phyloP scores from a whole-genome alignment of 2,329 filamentous ascomycete genomes.

The Stachybotrys echinatus region DNA sequence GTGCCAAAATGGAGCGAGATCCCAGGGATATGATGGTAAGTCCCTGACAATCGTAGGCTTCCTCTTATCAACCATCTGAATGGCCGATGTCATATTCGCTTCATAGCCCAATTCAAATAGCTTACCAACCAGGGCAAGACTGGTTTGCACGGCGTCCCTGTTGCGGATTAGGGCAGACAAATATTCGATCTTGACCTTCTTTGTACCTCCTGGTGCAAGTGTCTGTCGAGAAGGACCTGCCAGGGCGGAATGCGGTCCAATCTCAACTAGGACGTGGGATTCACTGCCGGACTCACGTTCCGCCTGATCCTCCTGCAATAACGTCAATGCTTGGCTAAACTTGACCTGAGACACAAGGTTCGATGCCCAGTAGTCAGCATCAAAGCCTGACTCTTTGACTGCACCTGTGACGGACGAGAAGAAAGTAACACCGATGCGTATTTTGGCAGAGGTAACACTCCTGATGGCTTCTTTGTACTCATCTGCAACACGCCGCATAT shows the following conservation, averaged over 20 bases:
- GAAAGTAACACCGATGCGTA: slow-evolving; percentile 1
- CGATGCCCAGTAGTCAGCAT: slow-evolving; percentile 13
- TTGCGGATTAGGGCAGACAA: slow-evolving; percentile 16
- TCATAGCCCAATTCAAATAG: slow-evolving; percentile 3
- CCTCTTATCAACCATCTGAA: neutral
- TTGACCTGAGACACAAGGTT: slow-evolving; percentile 12
- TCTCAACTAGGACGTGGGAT: slow-evolving; percentile 18
- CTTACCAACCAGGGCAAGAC: neutral
- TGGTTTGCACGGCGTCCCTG: neutral
- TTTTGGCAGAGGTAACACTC: neutral
- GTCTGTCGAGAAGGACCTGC: slow-evolving; percentile 31
- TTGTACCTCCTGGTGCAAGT: neutral
- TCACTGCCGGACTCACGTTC: slow-evolving; percentile 7
- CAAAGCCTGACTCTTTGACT: slow-evolving; percentile 2
- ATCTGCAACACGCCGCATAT: slow-evolving; percentile 22
- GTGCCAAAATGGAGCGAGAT: slow-evolving; percentile 21
- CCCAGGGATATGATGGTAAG: slow-evolving; percentile 35
- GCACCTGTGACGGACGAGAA: slow-evolving; percentile 4
- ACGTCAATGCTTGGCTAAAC: slow-evolving; percentile 4
- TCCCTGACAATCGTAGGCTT: slow-evolving; percentile 6
- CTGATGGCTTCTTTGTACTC: slow-evolving; percentile 2
- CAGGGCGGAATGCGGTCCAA: slow-evolving; percentile 34
- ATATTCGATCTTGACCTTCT: slow-evolving; percentile 7
- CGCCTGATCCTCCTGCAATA: slow-evolving; percentile 16
- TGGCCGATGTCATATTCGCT: slow-evolving; percentile 2